These are phyloP conservation scores for Fusarium pseudoanthophilum DNA, from an alignment of 2,329 filamentous ascomycete genomes.

Conservation along the genomic window DNA sequence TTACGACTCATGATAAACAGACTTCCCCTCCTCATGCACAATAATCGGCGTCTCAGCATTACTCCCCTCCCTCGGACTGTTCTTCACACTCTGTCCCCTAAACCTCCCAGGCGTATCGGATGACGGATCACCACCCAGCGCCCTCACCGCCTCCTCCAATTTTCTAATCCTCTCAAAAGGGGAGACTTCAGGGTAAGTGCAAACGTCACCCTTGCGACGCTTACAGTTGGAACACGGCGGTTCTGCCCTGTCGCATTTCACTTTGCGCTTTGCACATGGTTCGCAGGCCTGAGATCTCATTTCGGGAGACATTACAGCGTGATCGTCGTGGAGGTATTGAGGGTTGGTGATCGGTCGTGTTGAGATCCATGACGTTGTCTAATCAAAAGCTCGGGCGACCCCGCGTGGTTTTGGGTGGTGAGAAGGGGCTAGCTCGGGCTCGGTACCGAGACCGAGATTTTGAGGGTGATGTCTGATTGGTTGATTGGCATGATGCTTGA, in stretches of 20 bases:
- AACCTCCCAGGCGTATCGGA: neutral
- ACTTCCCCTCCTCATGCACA: conserved; percentile 11
- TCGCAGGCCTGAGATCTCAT: conserved; percentile 28
- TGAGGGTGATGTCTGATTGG: neutral
- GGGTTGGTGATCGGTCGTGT: neutral
- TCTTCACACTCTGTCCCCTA: neutral
- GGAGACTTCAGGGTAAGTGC: conserved; percentile 17
- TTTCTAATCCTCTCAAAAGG: conserved; percentile 14
- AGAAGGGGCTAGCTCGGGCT: neutral
- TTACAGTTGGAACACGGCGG: conserved; percentile 24
- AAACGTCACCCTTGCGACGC: conserved; percentile 24
- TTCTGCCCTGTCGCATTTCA: conserved; percentile 23
- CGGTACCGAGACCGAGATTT: conserved; percentile 28
- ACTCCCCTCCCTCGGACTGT: rapidly evolving
- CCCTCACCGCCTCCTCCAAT: conserved; percentile 14
- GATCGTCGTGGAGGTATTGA: neutral
- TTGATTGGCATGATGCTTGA: rapidly evolving
- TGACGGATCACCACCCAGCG: conserved; percentile 17
- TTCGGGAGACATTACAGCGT: too few species aligned
- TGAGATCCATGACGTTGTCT: conserved; percentile 15
- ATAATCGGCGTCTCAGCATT: conserved; percentile 14
- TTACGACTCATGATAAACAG: conserved; percentile 18
- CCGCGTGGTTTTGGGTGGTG: neutral
- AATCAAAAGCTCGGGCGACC: conserved; percentile 22
- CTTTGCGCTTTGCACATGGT: conserved; percentile 30